Evolutionary conservation across 257 asterid genomes (phyloP).

Genomic region (Nicotiana sylvestris): DNA sequence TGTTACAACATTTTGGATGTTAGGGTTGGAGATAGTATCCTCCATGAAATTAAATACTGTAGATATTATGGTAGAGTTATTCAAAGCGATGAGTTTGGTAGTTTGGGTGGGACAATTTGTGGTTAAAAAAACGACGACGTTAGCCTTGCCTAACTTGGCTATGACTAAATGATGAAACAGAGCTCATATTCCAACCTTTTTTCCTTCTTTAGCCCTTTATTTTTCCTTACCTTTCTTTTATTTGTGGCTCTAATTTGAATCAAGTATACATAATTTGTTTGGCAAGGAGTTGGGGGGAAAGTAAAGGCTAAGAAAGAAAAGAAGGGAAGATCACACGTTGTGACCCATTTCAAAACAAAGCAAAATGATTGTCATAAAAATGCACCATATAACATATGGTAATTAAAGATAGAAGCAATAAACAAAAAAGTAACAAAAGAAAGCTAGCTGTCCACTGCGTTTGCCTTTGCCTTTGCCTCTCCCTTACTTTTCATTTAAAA

Average conservation of each 20-base stretch:
- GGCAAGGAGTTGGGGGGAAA: not conserved
- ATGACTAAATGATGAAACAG: not conserved
- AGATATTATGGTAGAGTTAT: not conserved
- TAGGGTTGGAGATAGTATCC: no score
- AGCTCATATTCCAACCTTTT: not conserved
- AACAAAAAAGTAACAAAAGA: not conserved
- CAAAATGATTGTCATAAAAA: not conserved
- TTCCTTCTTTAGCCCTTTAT: not conserved
- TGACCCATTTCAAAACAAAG: constrained; percentile 10
- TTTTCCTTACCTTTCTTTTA: not conserved
- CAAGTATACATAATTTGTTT: not conserved
- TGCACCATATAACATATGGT: not conserved
- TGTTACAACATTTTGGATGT: no score
- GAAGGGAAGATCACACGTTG: not conserved
- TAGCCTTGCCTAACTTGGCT: constrained; percentile 7
- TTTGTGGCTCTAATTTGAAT: constrained; percentile 2
- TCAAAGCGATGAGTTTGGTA: not conserved
- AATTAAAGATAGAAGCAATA: not conserved
- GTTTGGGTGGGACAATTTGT: not conserved
- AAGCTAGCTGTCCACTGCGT: not conserved
- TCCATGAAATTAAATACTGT: not conserved
- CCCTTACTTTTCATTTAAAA: not conserved
- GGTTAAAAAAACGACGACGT: not conserved
- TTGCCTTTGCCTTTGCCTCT: not conserved
- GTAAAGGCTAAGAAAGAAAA: not conserved